Conservation (phyloP, 164 flowering plant genomes). For the Vitis amurensis region DNA sequence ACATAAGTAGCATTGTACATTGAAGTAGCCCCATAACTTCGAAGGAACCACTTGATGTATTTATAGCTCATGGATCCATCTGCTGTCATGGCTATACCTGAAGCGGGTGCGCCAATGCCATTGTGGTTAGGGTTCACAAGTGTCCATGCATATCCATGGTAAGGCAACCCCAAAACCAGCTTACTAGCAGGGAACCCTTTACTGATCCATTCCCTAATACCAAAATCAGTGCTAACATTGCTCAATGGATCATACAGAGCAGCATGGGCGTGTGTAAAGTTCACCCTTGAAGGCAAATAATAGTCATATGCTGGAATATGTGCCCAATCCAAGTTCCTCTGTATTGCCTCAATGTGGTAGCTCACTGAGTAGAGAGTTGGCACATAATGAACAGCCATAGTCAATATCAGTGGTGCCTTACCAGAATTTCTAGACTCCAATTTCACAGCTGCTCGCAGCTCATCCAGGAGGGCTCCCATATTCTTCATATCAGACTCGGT, state of each 20-base stretch:
- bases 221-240: slow-evolving; percentile 12
- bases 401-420: slow-evolving; percentile 11
- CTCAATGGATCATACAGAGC: slow-evolving; percentile 27
- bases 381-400: not conserved
- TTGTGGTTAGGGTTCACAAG: slow-evolving; percentile 13
- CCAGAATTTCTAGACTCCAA: slow-evolving; percentile 13
- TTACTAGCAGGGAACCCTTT: slow-evolving; percentile 17
- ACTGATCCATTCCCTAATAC: slow-evolving; percentile 17
- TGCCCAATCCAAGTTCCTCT: slow-evolving; percentile 24
- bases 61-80: slow-evolving; percentile 22
- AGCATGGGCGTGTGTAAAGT: slow-evolving; percentile 21
- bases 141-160: slow-evolving; percentile 29
- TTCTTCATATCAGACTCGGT: slow-evolving; percentile 12
- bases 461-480: slow-evolving; percentile 19
- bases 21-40: slow-evolving; percentile 3
- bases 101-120: slow-evolving; percentile 11
- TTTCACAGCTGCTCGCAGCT: slow-evolving; percentile 27
- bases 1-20: slow-evolving; percentile 31
- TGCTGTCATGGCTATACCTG: slow-evolving; percentile 10
- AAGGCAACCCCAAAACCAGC: slow-evolving; percentile 28
- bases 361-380: not conserved
- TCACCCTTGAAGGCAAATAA: slow-evolving; percentile 4
- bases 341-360: slow-evolving; percentile 17
- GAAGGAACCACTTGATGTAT: slow-evolving; percentile 8
- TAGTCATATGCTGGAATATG: slow-evolving; percentile 18